Conservation (phyloP, 306 rosid genomes). For the Quercus wislizeni region DNA sequence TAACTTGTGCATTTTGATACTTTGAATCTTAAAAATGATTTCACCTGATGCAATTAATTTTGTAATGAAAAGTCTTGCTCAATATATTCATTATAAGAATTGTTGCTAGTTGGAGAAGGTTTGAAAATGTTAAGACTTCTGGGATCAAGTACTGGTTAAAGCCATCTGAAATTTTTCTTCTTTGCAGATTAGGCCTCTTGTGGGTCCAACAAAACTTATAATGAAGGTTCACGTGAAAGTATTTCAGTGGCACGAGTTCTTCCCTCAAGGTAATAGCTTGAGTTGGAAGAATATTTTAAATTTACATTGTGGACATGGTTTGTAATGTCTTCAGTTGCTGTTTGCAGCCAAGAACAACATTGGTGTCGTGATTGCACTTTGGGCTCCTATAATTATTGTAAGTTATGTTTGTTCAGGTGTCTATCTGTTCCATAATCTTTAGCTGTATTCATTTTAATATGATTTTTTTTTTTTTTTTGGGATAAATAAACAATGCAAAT, state of each 20-base stretch:
- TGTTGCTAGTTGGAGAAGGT: neutral
- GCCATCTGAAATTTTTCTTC: conserved; percentile 14
- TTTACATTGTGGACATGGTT: conserved; percentile 18
- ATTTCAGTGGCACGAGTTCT: conserved; percentile 91
- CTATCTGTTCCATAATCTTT: conserved; percentile 7
- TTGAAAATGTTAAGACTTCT: neutral
- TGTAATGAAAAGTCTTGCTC: neutral
- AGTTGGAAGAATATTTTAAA: conserved; percentile 4
- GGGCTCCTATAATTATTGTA: conserved; percentile 96
- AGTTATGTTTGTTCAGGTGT: conserved; percentile 30
- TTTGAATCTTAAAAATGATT: neutral
- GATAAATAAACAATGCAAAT: no score
- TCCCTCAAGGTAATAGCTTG: conserved; percentile 70
- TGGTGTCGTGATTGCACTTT: conserved; percentile 81
- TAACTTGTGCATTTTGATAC: neutral
- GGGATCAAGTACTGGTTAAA: conserved; percentile 13
- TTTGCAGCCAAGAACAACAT: conserved; percentile 80
- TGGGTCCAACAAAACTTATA: conserved; percentile 76
- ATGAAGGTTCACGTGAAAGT: conserved; percentile 47
- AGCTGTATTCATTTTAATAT: conserved; percentile 10
- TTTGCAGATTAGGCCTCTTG: conserved; percentile 88
- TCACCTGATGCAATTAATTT: neutral
- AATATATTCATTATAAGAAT: neutral
- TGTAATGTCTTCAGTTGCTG: conserved; percentile 26
- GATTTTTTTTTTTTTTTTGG: no score